Evolutionary conservation across 768 basidiomycete genomes (phyloP).

Genomic region (Boletus pseudopeckii): DNA sequence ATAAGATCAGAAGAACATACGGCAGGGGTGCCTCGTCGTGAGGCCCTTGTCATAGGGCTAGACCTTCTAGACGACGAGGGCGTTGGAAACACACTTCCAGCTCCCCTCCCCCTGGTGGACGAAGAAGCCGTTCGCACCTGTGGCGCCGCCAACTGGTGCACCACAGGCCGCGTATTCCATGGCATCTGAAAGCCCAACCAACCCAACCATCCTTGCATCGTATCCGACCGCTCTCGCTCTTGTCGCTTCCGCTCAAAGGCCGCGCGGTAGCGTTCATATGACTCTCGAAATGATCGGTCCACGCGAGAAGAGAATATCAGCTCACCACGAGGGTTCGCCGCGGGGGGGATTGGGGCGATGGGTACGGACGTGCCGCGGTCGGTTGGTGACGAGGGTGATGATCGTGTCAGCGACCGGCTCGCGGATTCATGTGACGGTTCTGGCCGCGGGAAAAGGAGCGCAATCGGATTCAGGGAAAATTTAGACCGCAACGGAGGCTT

Average conservation of each 20-base stretch:
- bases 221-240: constrained; percentile 50
- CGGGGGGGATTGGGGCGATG: constrained; percentile 73
- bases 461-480: constrained; percentile 41
- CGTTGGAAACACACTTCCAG: constrained; percentile 27
- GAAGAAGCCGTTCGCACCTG: constrained; percentile 25
- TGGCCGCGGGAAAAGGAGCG: constrained; percentile 36
- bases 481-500: constrained; percentile 68
- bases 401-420: constrained; percentile 24
- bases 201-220: constrained; percentile 30
- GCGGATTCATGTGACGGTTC: constrained; percentile 19
- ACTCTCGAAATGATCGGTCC: constrained; percentile 76
- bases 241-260: constrained; percentile 80
- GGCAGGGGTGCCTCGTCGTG: constrained; percentile 24
- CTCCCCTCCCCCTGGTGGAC: constrained; percentile 25
- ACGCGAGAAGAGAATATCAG: constrained; percentile 93
- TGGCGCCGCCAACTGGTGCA: constrained; percentile 7
- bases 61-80: constrained; percentile 32
- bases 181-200: constrained; percentile 29
- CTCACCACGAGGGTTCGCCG: constrained; percentile 89
- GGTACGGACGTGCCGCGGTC: constrained; percentile 47
- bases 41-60: constrained; percentile 32
- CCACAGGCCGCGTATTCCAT: constrained; percentile 22
- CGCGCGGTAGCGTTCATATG: constrained; percentile 87
- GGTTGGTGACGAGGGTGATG: constrained; percentile 33
- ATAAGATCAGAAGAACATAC: constrained; percentile 20